A percentile compares a stretch with the other conserved stretches of the same genome.
Evolutionary conservation across 2,329 filamentous ascomycete genomes (phyloP).

Genomic region (Aureobasidium melanogenum): DNA sequence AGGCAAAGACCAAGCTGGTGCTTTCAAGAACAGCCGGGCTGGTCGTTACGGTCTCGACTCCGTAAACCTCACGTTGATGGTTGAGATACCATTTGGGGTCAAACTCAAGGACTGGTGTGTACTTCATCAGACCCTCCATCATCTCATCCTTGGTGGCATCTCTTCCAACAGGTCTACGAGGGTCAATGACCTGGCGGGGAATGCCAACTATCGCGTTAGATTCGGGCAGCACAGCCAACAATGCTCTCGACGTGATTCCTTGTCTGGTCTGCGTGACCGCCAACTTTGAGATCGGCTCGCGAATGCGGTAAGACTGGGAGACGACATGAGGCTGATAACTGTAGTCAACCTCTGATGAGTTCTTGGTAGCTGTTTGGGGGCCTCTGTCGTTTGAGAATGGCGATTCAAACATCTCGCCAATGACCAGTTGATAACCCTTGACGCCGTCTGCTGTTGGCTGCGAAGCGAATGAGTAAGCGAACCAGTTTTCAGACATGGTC

Average conservation of each 20-base stretch:
- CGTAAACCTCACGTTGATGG: constrained; percentile 73
- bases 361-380: constrained; percentile 55
- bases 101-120: constrained; percentile 69
- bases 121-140: constrained; percentile 74
- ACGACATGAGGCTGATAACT: constrained; percentile 64
- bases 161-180: constrained; percentile 74
- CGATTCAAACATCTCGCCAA: constrained; percentile 88
- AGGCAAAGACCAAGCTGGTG: constrained; percentile 82
- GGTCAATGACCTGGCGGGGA: constrained; percentile 70
- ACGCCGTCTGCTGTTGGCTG: constrained; percentile 47
- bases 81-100: constrained; percentile 73
- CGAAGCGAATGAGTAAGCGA: constrained; percentile 66
- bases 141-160: constrained; percentile 71
- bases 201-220: constrained; percentile 70
- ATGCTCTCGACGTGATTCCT: constrained; percentile 75
- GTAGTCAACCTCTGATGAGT: constrained; percentile 67
- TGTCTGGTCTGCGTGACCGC: constrained; percentile 83
- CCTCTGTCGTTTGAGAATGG: constrained; percentile 75
- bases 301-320: constrained; percentile 72
- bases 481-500: constrained; percentile 88
- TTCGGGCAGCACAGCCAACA: constrained; percentile 69
- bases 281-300: constrained; percentile 68
- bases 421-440: constrained; percentile 76
- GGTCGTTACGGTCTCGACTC: constrained; percentile 63
- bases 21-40: constrained; percentile 78